Conservation (phyloP, 2,329 filamentous ascomycete species). For the Aphanocladium album region DNA sequence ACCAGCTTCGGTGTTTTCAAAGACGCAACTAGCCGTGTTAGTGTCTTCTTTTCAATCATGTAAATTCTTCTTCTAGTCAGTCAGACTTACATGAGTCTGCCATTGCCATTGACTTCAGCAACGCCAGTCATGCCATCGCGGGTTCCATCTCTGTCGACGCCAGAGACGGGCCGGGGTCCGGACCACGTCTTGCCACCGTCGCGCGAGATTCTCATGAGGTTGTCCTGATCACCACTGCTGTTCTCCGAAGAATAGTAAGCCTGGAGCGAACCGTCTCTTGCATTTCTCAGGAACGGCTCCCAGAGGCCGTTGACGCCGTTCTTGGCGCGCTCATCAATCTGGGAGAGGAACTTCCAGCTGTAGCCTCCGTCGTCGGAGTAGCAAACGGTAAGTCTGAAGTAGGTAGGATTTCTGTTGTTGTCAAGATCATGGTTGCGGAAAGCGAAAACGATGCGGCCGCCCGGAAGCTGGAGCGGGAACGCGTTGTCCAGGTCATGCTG, state of each 20-base stretch:
- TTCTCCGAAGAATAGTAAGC: slow-evolving; percentile 40
- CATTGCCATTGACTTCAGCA: slow-evolving; percentile 22
- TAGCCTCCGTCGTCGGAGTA: slow-evolving; percentile 35
- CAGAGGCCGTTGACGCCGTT: slow-evolving; percentile 33
- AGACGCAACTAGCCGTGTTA: slow-evolving; percentile 28
- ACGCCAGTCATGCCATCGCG: slow-evolving; percentile 43
- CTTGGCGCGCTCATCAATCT: slow-evolving; percentile 20
- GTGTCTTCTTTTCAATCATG: background rate
- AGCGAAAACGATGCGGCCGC: slow-evolving; percentile 32
- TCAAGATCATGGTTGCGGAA: slow-evolving; percentile 31
- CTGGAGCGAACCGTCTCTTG: slow-evolving; percentile 33
- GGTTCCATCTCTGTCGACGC: slow-evolving; percentile 22
- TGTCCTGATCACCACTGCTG: slow-evolving; percentile 33
- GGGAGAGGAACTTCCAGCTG: slow-evolving; percentile 29
- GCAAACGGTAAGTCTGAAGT: slow-evolving; percentile 37
- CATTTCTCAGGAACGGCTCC: slow-evolving; percentile 39
- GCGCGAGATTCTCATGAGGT: slow-evolving; percentile 30
- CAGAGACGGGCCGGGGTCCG: slow-evolving; percentile 27
- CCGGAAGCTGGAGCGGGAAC: slow-evolving; percentile 29
- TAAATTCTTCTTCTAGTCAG: too few species aligned
- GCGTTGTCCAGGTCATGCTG: slow-evolving; percentile 30
- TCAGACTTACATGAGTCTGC: slow-evolving; percentile 29
- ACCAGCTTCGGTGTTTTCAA: slow-evolving; percentile 32
- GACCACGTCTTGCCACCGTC: slow-evolving; percentile 36
- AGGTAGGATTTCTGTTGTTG: slow-evolving; percentile 21